Evolutionary conservation across 2,329 filamentous ascomycete species (phyloP).

Genomic region (Emmonsia crescens): DNA sequence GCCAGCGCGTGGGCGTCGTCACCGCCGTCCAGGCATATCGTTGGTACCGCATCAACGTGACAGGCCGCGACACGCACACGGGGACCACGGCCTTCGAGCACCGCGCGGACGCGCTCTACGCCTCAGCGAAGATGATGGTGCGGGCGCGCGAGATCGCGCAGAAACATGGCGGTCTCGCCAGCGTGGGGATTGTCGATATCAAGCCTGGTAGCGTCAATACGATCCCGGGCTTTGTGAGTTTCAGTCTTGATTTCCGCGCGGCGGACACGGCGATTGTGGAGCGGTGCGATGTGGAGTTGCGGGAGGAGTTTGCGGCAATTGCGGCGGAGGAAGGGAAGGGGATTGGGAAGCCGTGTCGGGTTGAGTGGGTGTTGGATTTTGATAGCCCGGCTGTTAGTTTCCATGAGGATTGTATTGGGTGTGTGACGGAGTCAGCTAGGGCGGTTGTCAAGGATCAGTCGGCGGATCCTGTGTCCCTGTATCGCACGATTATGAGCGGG

Average conservation of each 20-base stretch:
- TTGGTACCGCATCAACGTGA: conserved; percentile 59
- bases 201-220: conserved; percentile 63
- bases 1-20: conserved; percentile 58
- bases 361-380: conserved; percentile 53
- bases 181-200: conserved; percentile 57
- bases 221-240: conserved; percentile 56
- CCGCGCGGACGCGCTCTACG: conserved; percentile 57
- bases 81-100: conserved; percentile 60
- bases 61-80: conserved; percentile 60
- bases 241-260: conserved; percentile 58
- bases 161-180: conserved; percentile 50
- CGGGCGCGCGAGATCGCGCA: conserved; percentile 54
- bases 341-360: conserved; percentile 40
- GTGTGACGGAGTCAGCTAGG: conserved; percentile 50
- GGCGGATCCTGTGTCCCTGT: conserved; percentile 31
- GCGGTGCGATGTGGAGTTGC: conserved; percentile 47
- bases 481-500: conserved; percentile 47
- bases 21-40: conserved; percentile 63
- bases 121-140: conserved; percentile 56
- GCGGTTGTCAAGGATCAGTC: conserved; percentile 44
- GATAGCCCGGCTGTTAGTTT: conserved; percentile 52
- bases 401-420: conserved; percentile 54
- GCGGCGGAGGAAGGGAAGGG: conserved; percentile 47
- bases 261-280: conserved; percentile 46
- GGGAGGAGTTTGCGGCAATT: conserved; percentile 48